These are phyloP conservation scores for Penicillium sp. DNA, from an alignment of 2,329 filamentous ascomycete species.

Conservation along the genomic window DNA sequence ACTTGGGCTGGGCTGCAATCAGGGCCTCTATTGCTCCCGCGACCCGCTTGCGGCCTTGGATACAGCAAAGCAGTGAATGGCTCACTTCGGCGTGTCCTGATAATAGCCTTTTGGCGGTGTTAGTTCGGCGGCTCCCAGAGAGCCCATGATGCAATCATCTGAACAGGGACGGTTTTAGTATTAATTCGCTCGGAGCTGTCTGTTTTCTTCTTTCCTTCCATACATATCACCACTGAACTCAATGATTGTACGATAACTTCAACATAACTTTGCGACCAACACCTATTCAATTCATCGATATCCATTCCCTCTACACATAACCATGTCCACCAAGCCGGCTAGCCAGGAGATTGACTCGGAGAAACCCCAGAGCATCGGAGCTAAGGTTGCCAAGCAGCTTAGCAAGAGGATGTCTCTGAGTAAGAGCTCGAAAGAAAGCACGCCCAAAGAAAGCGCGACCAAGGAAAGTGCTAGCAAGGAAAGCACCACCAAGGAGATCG, in stretches of 20 bases:
- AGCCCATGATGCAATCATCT: conserved; percentile 22
- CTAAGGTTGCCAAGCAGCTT: conserved; percentile 15
- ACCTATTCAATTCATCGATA: conserved; percentile 4
- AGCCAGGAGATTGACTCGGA: conserved; percentile 6
- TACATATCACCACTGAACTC: conserved; percentile 11
- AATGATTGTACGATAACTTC: conserved; percentile 18
- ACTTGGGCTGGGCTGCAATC: conserved; percentile 10
- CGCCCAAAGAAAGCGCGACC: background rate
- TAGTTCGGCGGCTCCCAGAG: conserved; percentile 6
- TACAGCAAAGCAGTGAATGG: conserved; percentile 4
- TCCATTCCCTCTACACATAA: background rate
- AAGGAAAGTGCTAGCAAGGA: conserved; percentile 5
- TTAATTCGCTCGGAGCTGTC: conserved; percentile 10
- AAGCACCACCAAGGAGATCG: conserved; percentile 6
- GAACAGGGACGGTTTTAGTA: conserved; percentile 1
- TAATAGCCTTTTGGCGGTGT: background rate
- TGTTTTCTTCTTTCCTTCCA: background rate
- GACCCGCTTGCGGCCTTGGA: conserved; percentile 9
- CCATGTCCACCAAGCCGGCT: conserved; percentile 15
- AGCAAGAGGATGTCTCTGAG: conserved; percentile 16
- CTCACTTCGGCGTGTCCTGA: background rate
- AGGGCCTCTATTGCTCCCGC: conserved; percentile 1
- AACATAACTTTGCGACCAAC: conserved; percentile 6
- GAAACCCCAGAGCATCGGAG: conserved; percentile 13
- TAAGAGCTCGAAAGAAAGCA: conserved; percentile 10